A percentile compares a stretch with the other conserved stretches of the same genome.
Conservation (phyloP, 192 early-diverging fungal species). For the Martensiomyces pterosporus region DNA sequence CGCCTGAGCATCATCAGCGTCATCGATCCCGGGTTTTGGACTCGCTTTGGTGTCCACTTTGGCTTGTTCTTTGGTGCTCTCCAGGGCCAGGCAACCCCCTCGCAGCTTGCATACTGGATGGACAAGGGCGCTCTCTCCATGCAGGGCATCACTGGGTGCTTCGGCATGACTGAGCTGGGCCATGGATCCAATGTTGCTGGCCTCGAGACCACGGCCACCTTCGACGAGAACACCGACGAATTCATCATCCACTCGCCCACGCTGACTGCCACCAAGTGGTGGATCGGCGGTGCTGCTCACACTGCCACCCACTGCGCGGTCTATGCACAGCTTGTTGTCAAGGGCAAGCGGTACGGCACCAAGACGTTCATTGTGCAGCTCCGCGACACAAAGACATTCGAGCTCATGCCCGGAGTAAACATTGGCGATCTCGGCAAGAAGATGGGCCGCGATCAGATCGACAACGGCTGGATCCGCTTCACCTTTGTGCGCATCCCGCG, state of each 20-base stretch:
- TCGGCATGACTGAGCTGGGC: conserved; percentile 92
- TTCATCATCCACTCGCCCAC: conserved; percentile 81
- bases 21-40: conserved; percentile 87
- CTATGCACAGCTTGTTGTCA: conserved; percentile 81
- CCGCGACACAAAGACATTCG: conserved; percentile 74
- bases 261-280: conserved; percentile 87
- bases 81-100: conserved; percentile 75
- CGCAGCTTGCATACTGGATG: conserved; percentile 83
- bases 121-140: conserved; percentile 76
- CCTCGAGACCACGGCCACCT: conserved; percentile 91
- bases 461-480: conserved; percentile 93
- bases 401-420: conserved; percentile 76
- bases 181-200: conserved; percentile 87
- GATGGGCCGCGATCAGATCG: conserved; percentile 87
- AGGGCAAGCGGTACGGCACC: conserved; percentile 75
- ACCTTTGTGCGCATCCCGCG: conserved; percentile 87
- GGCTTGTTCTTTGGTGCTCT: conserved; percentile 86
- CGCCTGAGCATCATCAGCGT: conserved; percentile 78
- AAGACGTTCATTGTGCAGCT: conserved; percentile 88
- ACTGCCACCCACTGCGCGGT: conserved; percentile 77
- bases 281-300: conserved; percentile 95
- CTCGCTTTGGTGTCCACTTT: conserved; percentile 85
- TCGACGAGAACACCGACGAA: conserved; percentile 76
- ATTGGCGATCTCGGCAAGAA: conserved; percentile 94
- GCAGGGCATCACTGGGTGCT: conserved; percentile 83